A percentile compares a stretch with the other conserved stretches of the same genome.
Conservation (phyloP, 257 asterid genomes). For the Ilex asprella region DNA sequence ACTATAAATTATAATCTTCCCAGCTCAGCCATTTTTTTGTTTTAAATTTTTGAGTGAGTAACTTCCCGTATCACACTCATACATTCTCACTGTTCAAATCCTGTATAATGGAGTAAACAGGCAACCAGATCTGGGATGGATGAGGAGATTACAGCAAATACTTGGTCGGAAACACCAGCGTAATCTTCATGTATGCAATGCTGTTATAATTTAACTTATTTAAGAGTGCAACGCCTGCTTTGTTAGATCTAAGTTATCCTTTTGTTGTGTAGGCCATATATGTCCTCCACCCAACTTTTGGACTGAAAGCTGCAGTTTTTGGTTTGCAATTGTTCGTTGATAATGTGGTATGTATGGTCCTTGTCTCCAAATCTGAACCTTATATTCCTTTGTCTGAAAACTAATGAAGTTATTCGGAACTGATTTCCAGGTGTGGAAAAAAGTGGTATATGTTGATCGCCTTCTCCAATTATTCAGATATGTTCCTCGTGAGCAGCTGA, state of each 20-base stretch:
- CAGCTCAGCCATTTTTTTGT: too few relatives aligned
- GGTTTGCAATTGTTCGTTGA: conserved; percentile 76
- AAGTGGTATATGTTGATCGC: conserved; percentile 86
- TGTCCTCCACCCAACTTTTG: conserved; percentile 89
- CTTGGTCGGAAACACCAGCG: conserved; percentile 96
- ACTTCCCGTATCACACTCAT: background rate
- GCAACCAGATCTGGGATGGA: conserved; percentile 97
- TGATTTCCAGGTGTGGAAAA: conserved; percentile 79
- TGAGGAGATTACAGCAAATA: conserved; percentile 83
- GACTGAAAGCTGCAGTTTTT: conserved; percentile 81
- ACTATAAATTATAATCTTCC: too few relatives aligned
- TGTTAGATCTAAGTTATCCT: conserved; percentile 9
- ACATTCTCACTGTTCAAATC: background rate
- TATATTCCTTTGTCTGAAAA: too few relatives aligned
- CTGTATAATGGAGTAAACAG: conserved; percentile 37
- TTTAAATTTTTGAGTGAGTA: too few relatives aligned
- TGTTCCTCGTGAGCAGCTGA: conserved; percentile 87
- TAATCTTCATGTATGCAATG: conserved; percentile 73
- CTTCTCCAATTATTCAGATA: conserved; percentile 88
- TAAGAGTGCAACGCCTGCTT: background rate
- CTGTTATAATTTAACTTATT: background rate
- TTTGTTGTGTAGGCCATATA: conserved; percentile 62
- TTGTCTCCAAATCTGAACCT: too few relatives aligned
- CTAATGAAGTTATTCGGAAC: background rate
- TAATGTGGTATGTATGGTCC: conserved; percentile 44